Evolutionary conservation across 179 eudicot genomes (phyloP), one percentile per base, ranked within the genome.

Genomic region (Nepenthes alata): DNA sequence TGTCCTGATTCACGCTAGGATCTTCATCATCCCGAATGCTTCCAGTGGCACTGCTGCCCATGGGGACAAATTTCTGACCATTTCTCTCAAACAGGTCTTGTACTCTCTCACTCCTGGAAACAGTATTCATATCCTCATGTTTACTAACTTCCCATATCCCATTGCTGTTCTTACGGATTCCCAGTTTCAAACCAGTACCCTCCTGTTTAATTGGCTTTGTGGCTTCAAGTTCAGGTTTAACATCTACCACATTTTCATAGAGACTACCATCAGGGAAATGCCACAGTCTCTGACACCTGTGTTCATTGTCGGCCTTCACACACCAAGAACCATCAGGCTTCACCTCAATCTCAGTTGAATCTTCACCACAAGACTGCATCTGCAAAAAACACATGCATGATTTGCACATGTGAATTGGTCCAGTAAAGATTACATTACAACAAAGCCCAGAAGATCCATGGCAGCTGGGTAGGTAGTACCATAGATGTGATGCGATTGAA

Each of bases 251-350:
- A 7, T 52, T 45, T 44, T 65, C 76, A 81, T 70, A 72, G 41
- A 80, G 74, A 54, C 73, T 75, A 58, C 98, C 89, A 62, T 83
- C 82, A 45, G 75, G 77, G 25, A 80, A 55, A 70, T 80, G 80
- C 85, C 79, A 78, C 41, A 72, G 77, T 47, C 62, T 62, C 44
- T 83, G 80, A 67, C 74, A 75, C 65, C 50, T 66, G 65, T 71
- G 70, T 37, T 79, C 85, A 67, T 49, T 66, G 16, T 78, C 79
- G 60, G 70, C 48, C 65, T 85, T 90, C 15, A 74, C 84, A 65
- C 88, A 94, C 97, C 97, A 90, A 51, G 88, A 83, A 61, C 96
- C 95, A 76, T 90, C 88, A 75, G 95, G 82, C 60, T 85, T 90
- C 63, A 80, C 94, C 61, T 90, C 95, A 62, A 90, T 76, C 75